Conservation (phyloP, 192 early-diverging fungal genomes). For the Coemansia sp. region DNA sequence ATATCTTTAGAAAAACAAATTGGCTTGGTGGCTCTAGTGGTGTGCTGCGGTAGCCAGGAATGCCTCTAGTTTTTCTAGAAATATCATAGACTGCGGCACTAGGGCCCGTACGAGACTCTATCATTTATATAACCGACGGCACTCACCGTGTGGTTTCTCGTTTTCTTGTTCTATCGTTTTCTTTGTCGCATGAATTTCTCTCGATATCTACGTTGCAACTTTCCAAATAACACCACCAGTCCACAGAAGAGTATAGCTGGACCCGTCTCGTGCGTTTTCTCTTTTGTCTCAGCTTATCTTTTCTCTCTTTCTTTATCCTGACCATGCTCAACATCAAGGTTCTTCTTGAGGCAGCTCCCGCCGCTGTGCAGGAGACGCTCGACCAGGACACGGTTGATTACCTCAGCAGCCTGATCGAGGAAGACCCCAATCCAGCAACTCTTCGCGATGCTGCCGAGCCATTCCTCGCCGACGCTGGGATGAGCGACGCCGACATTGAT, state of each 20-base stretch:
- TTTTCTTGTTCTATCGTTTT: neutral
- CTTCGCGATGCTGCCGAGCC: conserved; percentile 64
- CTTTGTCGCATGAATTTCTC: neutral
- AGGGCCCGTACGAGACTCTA: neutral
- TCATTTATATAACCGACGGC: neutral
- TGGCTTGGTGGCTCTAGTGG: no score
- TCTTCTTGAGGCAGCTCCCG: conserved; percentile 33
- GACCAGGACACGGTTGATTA: conserved; percentile 58
- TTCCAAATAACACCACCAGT: neutral
- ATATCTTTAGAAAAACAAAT: no score
- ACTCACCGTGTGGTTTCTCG: neutral
- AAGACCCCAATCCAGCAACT: conserved; percentile 37
- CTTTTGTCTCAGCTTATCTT: neutral
- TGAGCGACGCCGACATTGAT: conserved; percentile 54
- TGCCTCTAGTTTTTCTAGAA: no score
- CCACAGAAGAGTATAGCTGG: neutral
- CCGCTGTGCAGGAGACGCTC: conserved; percentile 27
- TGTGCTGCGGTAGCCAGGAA: no score
- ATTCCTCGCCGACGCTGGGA: conserved; percentile 64
- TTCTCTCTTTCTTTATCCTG: neutral
- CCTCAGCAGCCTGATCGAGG: conserved; percentile 43
- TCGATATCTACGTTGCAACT: neutral
- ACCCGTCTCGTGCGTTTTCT: neutral
- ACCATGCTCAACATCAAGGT: conserved; percentile 27
- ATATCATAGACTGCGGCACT: no score